Conservation (phyloP, 2,329 filamentous ascomycete species). For the Pseudocercospora vitis region DNA sequence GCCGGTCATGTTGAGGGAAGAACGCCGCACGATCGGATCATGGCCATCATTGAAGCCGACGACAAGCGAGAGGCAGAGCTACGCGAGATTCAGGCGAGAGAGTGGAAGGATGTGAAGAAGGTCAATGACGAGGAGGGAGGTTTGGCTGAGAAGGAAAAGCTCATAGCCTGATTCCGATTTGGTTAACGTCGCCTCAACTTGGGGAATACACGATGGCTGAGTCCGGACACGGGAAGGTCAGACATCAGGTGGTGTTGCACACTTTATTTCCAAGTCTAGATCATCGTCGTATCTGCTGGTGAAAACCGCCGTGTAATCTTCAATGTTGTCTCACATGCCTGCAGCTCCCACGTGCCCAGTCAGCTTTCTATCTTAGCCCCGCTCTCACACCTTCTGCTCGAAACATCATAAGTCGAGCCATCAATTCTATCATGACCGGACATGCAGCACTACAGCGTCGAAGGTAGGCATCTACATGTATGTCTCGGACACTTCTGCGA, state of each 20-base stretch:
- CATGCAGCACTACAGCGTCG: neutral
- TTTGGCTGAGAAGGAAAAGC: conserved; percentile 3
- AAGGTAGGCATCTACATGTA: neutral
- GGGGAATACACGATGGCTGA: too few species aligned
- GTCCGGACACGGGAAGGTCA: too few species aligned
- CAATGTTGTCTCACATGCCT: conserved; percentile 5
- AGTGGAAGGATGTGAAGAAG: conserved; percentile 27
- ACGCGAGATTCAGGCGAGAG: conserved; percentile 27
- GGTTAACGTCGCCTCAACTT: too few species aligned
- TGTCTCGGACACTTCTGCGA: too few species aligned
- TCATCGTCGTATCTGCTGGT: too few species aligned
- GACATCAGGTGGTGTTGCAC: too few species aligned
- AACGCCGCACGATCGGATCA: conserved; percentile 36
- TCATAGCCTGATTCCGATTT: neutral
- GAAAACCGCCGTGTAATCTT: too few species aligned
- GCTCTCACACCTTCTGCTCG: neutral
- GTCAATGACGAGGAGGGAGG: conserved; percentile 9
- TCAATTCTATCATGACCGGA: neutral
- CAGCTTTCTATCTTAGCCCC: neutral
- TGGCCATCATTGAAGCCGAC: conserved; percentile 37
- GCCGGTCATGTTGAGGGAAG: conserved; percentile 30
- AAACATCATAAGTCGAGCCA: neutral
- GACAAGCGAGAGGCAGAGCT: conserved; percentile 36
- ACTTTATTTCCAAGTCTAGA: too few species aligned
- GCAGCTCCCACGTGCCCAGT: conserved; percentile 1